Evolutionary conservation across 2,329 filamentous ascomycete species (phyloP), one percentile per base, ranked within the genome.

Genomic region (Dactylellina cionopaga): DNA sequence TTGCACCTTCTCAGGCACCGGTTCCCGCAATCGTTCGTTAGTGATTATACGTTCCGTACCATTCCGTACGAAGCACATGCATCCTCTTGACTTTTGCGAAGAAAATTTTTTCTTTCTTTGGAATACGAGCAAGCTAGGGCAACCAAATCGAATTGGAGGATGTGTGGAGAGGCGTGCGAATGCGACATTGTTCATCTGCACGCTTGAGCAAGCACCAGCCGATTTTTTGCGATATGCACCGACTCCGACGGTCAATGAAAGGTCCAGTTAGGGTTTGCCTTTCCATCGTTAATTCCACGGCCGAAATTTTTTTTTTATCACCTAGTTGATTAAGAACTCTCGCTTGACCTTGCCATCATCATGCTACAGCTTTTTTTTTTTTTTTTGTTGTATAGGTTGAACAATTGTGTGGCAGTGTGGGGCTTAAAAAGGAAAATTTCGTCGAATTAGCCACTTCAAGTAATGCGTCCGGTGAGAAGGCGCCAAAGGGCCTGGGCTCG

Each of bases 151-250:
- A 59, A 58, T 9, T 5, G 5, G 7, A 24, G 15, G 35, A 68
- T 17, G 22, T 27, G 41, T n/a, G 13, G 59, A 44, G 44, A n/a
- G n/a, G n/a, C n/a, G 51, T 25, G 52, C 17, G 41, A 58, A 41
- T 41, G 27, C 27, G 37, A 54, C 29, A 64, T 55, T 41, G 49
- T 41, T 44, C 54, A 68, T 68, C 39, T 68, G 63, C 63, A 68
- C 5, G 41, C 39, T 46, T 22, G 17, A 55, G 43, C 54, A 66
- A 43, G 62, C 51, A 58, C 27, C n/a, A n/a, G n/a, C n/a, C 62
- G 43, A 56, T 29, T 49, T 58, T 56, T 51, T 25, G 15, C 17
- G 29, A 24, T 5, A 29, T 55, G 35, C 3, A 29, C 44, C 41
- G 9, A 25, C 41, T 51, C 39, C 13, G 5, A 37, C 15, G 11